phyloP scores from a whole-genome alignment of 2,329 filamentous ascomycete species.

The Ascochyta rabiei region DNA sequence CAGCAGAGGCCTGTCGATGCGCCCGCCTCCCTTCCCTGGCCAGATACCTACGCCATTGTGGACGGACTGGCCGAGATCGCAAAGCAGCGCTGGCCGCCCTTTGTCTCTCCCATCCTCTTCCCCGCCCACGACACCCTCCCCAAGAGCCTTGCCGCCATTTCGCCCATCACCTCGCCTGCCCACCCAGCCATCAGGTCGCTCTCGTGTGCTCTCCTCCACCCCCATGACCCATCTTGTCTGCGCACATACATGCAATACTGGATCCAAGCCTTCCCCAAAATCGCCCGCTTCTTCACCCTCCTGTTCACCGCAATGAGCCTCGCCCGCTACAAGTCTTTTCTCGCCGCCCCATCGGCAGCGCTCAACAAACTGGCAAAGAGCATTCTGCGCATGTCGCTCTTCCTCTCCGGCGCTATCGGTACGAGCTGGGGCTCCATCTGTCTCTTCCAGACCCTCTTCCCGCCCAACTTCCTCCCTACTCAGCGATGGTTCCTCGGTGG shows the following conservation, averaged over 20 bases:
- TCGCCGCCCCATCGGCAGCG: constrained; percentile 71
- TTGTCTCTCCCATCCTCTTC: constrained; percentile 85
- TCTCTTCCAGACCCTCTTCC: constrained; percentile 81
- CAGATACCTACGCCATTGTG: constrained; percentile 74
- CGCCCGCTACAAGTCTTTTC: constrained; percentile 69
- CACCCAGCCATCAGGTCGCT: constrained; percentile 86
- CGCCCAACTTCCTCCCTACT: constrained; percentile 74
- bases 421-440: constrained; percentile 89
- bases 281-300: constrained; percentile 78
- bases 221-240: constrained; percentile 83
- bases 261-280: constrained; percentile 78
- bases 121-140: constrained; percentile 71
- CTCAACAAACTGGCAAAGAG: constrained; percentile 69
- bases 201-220: constrained; percentile 89
- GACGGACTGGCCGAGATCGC: constrained; percentile 84
- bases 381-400: constrained; percentile 76
- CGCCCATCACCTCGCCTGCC: constrained; percentile 79
- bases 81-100: constrained; percentile 83
- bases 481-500: constrained; percentile 91
- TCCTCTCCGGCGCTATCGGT: constrained; percentile 82
- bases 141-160: constrained; percentile 68
- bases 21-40: constrained; percentile 73
- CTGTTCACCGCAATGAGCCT: constrained; percentile 75
- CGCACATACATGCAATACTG: constrained; percentile 88
- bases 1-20: constrained; percentile 73